Percentiles rank a stretch among this genome's conserved stretches.
Evolutionary conservation across 2,329 filamentous ascomycete species (phyloP).

Genomic region (Rhynchosporium agropyri): DNA sequence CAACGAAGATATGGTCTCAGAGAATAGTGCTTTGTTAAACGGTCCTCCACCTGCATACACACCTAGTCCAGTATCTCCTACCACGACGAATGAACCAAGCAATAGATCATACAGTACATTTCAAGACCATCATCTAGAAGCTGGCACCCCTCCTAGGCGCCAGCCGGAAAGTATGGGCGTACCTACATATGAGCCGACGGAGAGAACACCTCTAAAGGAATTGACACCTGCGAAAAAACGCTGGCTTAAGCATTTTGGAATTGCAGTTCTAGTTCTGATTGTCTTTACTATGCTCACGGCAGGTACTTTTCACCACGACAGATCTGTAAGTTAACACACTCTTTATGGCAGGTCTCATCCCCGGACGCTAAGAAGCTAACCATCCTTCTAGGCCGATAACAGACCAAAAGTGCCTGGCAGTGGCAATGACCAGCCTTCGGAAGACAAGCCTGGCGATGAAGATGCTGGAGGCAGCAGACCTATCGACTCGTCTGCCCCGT

Average conservation of each 20-base stretch:
- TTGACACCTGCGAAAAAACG: conserved; percentile 8
- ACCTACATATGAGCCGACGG: conserved; percentile 28
- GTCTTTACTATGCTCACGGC: conserved; percentile 22
- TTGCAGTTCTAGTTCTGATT: conserved; percentile 31
- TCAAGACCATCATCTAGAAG: conserved; percentile 33
- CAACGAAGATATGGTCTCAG: conserved; percentile 23
- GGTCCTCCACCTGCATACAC: conserved; percentile 39
- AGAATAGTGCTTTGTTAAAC: conserved; percentile 26
- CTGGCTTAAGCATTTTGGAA: conserved; percentile 25
- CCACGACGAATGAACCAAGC: conserved; percentile 6
- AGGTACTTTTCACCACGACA: conserved; percentile 17
- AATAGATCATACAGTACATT: conserved; percentile 36
- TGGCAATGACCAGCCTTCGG: conserved; percentile 5
- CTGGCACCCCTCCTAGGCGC: conserved; percentile 25
- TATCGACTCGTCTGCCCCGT: conserved; percentile 26
- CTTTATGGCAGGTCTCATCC: not conserved
- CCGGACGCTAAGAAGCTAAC: not conserved
- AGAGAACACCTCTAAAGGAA: conserved; percentile 33
- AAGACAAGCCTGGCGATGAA: not conserved
- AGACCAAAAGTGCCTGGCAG: conserved; percentile 1
- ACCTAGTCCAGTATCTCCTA: conserved; percentile 25
- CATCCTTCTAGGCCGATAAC: not conserved
- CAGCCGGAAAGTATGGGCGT: conserved; percentile 40
- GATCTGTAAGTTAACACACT: conserved; percentile 22
- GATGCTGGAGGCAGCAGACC: conserved; percentile 23